A percentile compares a stretch with the other conserved stretches of the same genome.
Evolutionary conservation across 2,329 filamentous ascomycete species (phyloP).

Genomic region (Salinomyces thailandicus): DNA sequence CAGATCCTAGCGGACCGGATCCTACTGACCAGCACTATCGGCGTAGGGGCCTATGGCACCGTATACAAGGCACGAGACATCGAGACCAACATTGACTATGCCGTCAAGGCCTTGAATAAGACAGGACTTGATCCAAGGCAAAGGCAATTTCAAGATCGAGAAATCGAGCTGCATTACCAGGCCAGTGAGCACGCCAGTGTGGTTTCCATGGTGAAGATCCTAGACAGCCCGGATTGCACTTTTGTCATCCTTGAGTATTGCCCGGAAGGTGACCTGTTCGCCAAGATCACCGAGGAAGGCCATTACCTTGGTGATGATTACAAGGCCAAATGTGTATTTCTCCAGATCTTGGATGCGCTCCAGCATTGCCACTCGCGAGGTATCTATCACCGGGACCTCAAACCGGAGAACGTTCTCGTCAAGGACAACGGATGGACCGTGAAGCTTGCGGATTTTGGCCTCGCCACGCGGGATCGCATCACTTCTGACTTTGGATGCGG

Average conservation of each 20-base stretch:
- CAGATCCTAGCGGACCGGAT: slow-evolving; percentile 71
- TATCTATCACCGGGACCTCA: slow-evolving; percentile 95
- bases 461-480: slow-evolving; percentile 72
- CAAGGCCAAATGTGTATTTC: slow-evolving; percentile 75
- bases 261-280: slow-evolving; percentile 91
- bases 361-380: slow-evolving; percentile 86
- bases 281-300: slow-evolving; percentile 91
- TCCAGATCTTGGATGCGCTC: slow-evolving; percentile 93
- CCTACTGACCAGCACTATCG: slow-evolving; percentile 74
- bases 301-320: slow-evolving; percentile 89
- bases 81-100: slow-evolving; percentile 70
- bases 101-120: slow-evolving; percentile 95
- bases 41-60: slow-evolving; percentile 90
- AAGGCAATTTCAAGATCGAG: slow-evolving; percentile 78
- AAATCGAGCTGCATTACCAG: slow-evolving; percentile 83
- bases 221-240: slow-evolving; percentile 84
- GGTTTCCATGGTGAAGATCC: slow-evolving; percentile 84
- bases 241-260: slow-evolving; percentile 96
- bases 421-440: slow-evolving; percentile 79
- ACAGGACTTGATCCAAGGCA: slow-evolving; percentile 81
- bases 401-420: slow-evolving; percentile 96
- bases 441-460: slow-evolving; percentile 93
- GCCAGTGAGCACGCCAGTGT: slow-evolving; percentile 87
- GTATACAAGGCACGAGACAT: slow-evolving; percentile 86
- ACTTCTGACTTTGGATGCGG: slow-evolving; percentile 96